Conservation (phyloP, 345 rosid species). For the Gynandropsis gynandra region DNA sequence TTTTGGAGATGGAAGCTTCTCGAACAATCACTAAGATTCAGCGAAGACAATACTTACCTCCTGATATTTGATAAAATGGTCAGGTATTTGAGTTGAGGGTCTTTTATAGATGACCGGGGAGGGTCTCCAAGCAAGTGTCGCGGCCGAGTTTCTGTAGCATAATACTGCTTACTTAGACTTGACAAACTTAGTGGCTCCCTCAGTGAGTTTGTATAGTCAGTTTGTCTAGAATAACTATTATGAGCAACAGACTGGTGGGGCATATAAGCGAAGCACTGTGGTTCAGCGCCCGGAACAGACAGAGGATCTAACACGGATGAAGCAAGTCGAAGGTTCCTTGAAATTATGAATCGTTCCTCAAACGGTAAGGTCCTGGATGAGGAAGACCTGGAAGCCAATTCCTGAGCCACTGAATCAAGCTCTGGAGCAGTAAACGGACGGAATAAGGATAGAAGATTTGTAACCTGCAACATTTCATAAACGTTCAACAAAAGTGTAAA, state of each 20-base stretch:
- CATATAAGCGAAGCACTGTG: slow-evolving; percentile 12
- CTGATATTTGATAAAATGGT: slow-evolving; percentile 29
- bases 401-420: slow-evolving; percentile 21
- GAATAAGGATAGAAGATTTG: slow-evolving; percentile 32
- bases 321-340: slow-evolving; percentile 24
- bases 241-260: slow-evolving; percentile 14
- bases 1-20: background rate
- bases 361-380: slow-evolving; percentile 21
- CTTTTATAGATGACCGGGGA: slow-evolving; percentile 26
- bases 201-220: slow-evolving; percentile 21
- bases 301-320: slow-evolving; percentile 29
- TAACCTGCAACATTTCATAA: slow-evolving; percentile 33
- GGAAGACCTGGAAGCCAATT: slow-evolving; percentile 19
- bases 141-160: slow-evolving; percentile 25
- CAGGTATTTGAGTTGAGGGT: slow-evolving; percentile 32
- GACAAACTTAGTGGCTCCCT: slow-evolving; percentile 18
- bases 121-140: slow-evolving; percentile 19
- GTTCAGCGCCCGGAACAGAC: slow-evolving; percentile 18
- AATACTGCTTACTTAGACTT: slow-evolving; percentile 17
- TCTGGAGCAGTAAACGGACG: slow-evolving; percentile 30
- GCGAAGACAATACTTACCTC: slow-evolving; percentile 19
- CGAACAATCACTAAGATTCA: background rate
- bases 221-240: slow-evolving; percentile 22
- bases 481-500: background rate
- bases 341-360: slow-evolving; percentile 29